A percentile compares a stretch with the other conserved stretches of the same genome.
phyloP scores from a whole-genome alignment of 2,329 filamentous ascomycete genomes.

The Botryosphaeria agaves region DNA sequence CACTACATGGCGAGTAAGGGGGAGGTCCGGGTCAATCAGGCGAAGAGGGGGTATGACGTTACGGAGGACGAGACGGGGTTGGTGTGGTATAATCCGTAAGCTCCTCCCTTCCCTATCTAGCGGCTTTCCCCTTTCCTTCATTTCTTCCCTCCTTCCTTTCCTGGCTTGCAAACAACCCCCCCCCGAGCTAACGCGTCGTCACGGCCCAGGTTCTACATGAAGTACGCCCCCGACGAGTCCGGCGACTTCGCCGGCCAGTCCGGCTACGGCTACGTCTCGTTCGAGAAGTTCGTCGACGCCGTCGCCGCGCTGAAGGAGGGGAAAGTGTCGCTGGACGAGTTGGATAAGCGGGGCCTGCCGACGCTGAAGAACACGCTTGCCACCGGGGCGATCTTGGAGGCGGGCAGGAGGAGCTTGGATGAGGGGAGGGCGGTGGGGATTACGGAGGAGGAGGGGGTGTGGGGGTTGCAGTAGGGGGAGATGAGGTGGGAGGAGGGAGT shows the following conservation, averaged over 20 bases:
- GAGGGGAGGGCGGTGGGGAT: slow-evolving; percentile 67
- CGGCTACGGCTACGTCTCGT: slow-evolving; percentile 84
- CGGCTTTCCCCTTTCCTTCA: background rate
- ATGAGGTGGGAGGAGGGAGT: too few relatives aligned
- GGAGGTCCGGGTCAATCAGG: slow-evolving; percentile 81
- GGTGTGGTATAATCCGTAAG: slow-evolving; percentile 71
- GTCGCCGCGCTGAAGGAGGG: slow-evolving; percentile 65
- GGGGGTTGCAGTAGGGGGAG: slow-evolving; percentile 47
- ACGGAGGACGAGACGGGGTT: slow-evolving; percentile 61
- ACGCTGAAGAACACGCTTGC: slow-evolving; percentile 80
- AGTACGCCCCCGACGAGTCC: slow-evolving; percentile 84
- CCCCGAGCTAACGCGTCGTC: background rate
- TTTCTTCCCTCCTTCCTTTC: too few relatives aligned
- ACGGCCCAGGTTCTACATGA: slow-evolving; percentile 59
- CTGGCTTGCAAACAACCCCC: background rate
- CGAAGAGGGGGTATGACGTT: slow-evolving; percentile 85
- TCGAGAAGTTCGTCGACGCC: slow-evolving; percentile 91
- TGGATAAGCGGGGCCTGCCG: slow-evolving; percentile 67
- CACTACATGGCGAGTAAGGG: slow-evolving; percentile 77
- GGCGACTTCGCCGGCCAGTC: slow-evolving; percentile 85
- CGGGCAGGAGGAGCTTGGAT: slow-evolving; percentile 69
- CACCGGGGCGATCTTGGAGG: slow-evolving; percentile 82
- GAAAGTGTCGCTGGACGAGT: slow-evolving; percentile 49
- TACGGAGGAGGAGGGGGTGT: slow-evolving; percentile 43
- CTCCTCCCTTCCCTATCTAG: background rate